Conservation (phyloP, 345 rosid species). For the Bruguiera gymnorhiza region DNA sequence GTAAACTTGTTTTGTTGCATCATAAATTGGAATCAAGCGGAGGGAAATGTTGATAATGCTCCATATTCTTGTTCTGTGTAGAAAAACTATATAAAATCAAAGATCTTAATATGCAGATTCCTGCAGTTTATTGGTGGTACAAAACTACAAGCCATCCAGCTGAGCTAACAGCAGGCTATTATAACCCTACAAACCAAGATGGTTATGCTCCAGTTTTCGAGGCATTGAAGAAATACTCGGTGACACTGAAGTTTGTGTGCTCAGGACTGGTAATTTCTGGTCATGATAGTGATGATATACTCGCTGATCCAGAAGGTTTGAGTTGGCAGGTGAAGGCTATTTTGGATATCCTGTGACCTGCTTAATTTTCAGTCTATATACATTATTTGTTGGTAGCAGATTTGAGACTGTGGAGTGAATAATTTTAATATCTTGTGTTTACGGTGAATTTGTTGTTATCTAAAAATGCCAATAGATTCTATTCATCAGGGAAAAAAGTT, state of each 20-base stretch:
- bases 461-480: too few relatives aligned
- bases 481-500: neutral
- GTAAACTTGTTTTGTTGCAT: neutral
- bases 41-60: neutral
- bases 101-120: constrained; percentile 54
- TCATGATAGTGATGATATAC: constrained; percentile 53
- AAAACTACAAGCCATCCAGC: constrained; percentile 88
- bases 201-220: constrained; percentile 76
- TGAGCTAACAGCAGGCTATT: constrained; percentile 86
- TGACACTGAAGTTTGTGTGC: constrained; percentile 63
- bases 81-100: neutral
- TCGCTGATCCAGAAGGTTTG: constrained; percentile 80
- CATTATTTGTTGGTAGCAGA: constrained; percentile 1
- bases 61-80: too few relatives aligned
- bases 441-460: neutral
- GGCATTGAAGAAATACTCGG: constrained; percentile 66
- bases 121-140: constrained; percentile 91
- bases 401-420: neutral
- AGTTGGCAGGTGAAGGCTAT: constrained; percentile 79
- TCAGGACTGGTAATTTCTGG: constrained; percentile 50
- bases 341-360: constrained; percentile 5
- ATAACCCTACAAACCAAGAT: constrained; percentile 81
- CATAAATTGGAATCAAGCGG: constrained; percentile 3
- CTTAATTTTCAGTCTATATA: neutral
- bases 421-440: neutral